Evolutionary conservation across 176 grass and related monocot genomes (phyloP).

Genomic region (Oryza officinalis): DNA sequence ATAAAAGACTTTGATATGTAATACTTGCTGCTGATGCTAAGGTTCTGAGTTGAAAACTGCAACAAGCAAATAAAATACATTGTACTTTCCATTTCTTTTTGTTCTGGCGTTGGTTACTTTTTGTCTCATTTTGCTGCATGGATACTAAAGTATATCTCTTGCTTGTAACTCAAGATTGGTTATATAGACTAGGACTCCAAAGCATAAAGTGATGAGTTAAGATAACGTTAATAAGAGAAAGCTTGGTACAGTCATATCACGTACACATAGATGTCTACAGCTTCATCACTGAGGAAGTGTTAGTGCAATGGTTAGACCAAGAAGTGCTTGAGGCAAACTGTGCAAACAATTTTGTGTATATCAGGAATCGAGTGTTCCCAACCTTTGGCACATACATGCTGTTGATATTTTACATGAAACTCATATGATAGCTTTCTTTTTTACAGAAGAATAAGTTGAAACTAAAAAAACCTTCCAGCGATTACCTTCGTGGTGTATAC

Average conservation of each 20-base stretch:
- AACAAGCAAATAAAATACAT: not conserved
- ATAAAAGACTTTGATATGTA: not conserved
- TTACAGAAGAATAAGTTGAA: not conserved
- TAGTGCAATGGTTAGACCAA: conserved; percentile 6
- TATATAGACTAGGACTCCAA: conserved; percentile 38
- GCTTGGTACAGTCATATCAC: conserved; percentile 28
- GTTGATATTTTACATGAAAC: conserved; percentile 10
- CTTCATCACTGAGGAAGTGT: conserved; percentile 21
- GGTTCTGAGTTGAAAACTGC: not conserved
- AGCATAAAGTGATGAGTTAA: conserved; percentile 33
- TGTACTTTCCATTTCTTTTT: not conserved
- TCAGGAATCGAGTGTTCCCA: not conserved
- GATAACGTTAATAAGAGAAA: conserved; percentile 47
- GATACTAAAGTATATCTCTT: conserved; percentile 12
- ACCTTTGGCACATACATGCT: conserved; percentile 1
- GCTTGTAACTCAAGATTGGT: conserved; percentile 36
- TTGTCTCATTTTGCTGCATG: conserved; percentile 23
- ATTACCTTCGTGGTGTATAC: not conserved
- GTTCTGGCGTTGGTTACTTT: not conserved
- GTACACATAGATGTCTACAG: conserved; percentile 52
- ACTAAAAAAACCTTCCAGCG: not conserved
- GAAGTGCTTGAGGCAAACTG: not conserved
- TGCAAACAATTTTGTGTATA: not conserved
- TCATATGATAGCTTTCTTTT: not conserved
- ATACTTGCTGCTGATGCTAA: not conserved